Base-by-base conservation (phyloP, 2,329 filamentous ascomycete species). In the Fusarium robinianum region DNA sequence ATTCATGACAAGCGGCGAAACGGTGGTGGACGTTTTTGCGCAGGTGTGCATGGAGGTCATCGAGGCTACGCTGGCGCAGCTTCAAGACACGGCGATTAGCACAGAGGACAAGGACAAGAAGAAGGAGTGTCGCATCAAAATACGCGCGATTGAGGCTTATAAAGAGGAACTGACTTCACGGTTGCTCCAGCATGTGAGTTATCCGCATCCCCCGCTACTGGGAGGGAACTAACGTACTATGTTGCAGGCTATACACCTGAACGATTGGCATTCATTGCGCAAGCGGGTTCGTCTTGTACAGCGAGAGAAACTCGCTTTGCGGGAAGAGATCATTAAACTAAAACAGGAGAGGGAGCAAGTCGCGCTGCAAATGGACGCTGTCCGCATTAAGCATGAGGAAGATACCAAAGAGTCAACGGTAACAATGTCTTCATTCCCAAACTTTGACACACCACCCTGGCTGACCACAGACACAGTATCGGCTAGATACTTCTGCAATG, bases 1-100 rank as follows among this genome's bases (percentile, higher is more conserved):
- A 0, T 80, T 77, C 48, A 68, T 73, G 0, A 77, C 75, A 53
- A 72, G 75, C 11, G 79, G 79, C 31, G 81, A 84, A 53, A 86
- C 81, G 33, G 73, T 78, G 0, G 70, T 85, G 3, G 83, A 86
- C 53, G 81, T 85, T 2, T 70, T 86, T 24, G 72, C 76, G 5
- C 77, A 83, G 51, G 72, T 84, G 10, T 85, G 79, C 58, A 75
- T 81, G 22, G 81, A 85, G 57, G 72, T 84, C 21, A 70, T 84
- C 14, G 72, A 72, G n/a, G 66, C 71, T 3, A 76, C 71, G 10
- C 61, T 84, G 21, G 67, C 68, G 2, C 73, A 73, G 33, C 62
- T 83, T 2, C 67, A 74, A 29, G 71, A 76, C 21, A 66, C 71
- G 8, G 36, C 59, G 5, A 41, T 45, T 1, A 62, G 56, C 4